Conservation (phyloP, 495 filamentous ascomycete genomes). For the Penicillium pancosmium region DNA sequence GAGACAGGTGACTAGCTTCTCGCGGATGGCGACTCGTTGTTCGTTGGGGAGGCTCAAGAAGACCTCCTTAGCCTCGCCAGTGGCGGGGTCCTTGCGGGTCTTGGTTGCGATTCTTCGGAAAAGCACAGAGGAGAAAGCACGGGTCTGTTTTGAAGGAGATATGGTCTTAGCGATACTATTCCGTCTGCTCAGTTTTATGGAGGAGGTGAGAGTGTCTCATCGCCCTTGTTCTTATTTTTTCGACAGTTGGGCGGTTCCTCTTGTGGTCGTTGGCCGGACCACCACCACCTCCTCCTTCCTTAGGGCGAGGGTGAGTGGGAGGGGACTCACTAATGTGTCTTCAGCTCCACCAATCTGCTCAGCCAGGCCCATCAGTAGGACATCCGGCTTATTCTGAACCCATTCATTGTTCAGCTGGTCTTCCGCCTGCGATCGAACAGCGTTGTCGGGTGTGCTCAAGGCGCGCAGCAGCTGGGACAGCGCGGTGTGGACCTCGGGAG, state of each 20-base stretch:
- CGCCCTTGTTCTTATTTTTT: constrained; percentile 7
- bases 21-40: constrained; percentile 76
- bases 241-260: constrained; percentile 1
- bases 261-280: background rate
- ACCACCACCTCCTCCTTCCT: constrained; percentile 4
- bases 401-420: constrained; percentile 87
- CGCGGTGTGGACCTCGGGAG: constrained; percentile 76
- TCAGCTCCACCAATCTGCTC: constrained; percentile 82
- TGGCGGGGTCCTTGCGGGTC: constrained; percentile 71
- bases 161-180: constrained; percentile 4
- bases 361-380: constrained; percentile 87
- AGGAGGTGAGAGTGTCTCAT: constrained; percentile 5
- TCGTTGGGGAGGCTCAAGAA: constrained; percentile 73
- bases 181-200: background rate
- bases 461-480: constrained; percentile 83
- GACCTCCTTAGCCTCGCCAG: constrained; percentile 73
- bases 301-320: background rate
- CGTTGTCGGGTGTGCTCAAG: constrained; percentile 89
- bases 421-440: constrained; percentile 80
- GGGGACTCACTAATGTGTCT: constrained; percentile 64
- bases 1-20: constrained; percentile 77
- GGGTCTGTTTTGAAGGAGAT: constrained; percentile 55
- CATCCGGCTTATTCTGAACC: constrained; percentile 76
- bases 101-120: constrained; percentile 93
- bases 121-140: constrained; percentile 89